Base-by-base conservation (phyloP, 2,329 filamentous ascomycete species). In the Coniochaeta sp. region DNA sequence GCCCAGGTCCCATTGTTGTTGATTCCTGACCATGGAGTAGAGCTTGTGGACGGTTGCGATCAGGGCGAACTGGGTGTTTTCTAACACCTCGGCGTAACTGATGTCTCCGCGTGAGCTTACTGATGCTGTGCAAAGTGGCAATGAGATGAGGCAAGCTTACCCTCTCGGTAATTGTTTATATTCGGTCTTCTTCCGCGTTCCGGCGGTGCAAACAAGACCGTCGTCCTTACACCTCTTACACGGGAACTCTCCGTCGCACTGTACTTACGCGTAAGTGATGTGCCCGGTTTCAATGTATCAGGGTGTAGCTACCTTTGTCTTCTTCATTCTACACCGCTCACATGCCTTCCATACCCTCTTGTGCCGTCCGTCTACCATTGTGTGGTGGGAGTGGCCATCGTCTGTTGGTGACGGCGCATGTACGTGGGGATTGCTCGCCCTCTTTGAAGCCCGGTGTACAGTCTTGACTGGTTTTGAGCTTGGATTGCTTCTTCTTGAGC, bases 331-430 rank as follows among this genome's bases (percentile, higher is more conserved):
- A 71, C 81, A 85, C 57, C 82, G 71, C 67, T 85, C 81, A 57
- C 82, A 85, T 16, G 82, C 82, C 63, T 85, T 85, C 81, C 81
- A 84, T 51, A 84, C 81, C 57, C 82, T 71, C 70, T 84, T 85
- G 61, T 84, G 79, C 56, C 81, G 73, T 47, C 74, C 76, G 57
- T 83, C 80, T 50, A 64, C 58, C 57, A 76, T 69, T 35, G 67
- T 67, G 63, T 56, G 69, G 18, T 49, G 61, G 22, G 68, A 68
- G 40, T 70, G 64, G 52, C 63, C 67, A 52, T 67, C 64, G 50
- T 71, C 67, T 28, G 68, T 64, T 16, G 72, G 71, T 22, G 67
- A 65, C 20, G 67, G 63, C 3, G 65, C 59, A 53, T 67, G 65
- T 16, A 69, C 68, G 57, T 48, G 45, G 26, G 45, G 45, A 16